Percentiles rank a stretch among this genome's conserved stretches.
These are phyloP conservation scores for Postia placenta DNA, from an alignment of 768 basidiomycete genomes.

Conservation along the genomic window DNA sequence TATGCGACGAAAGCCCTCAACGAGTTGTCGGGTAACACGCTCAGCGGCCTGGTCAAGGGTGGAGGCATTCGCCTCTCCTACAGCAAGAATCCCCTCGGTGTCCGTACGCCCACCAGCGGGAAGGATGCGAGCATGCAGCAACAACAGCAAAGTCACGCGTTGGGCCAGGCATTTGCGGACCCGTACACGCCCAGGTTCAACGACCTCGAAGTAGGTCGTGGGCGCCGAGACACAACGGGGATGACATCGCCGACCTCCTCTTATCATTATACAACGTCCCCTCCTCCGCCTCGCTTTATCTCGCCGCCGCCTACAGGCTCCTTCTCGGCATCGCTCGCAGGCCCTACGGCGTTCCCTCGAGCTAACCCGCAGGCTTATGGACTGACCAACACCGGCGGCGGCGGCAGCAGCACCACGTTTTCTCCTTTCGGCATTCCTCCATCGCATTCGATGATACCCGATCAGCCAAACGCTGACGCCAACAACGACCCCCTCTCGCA, in stretches of 20 bases:
- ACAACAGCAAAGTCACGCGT: conserved; percentile 8
- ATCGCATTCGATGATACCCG: conserved; percentile 25
- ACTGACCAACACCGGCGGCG: conserved; percentile 14
- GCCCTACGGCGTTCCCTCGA: conserved; percentile 19
- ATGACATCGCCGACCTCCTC: conserved; percentile 26
- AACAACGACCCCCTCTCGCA: conserved; percentile 21
- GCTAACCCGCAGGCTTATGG: conserved; percentile 20
- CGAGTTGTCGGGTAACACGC: conserved; percentile 86
- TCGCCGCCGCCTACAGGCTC: conserved; percentile 26
- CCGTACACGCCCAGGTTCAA: conserved; percentile 10
- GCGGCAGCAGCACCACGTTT: conserved; percentile 22
- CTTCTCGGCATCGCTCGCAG: conserved; percentile 14
- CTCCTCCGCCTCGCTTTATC: conserved; percentile 31
- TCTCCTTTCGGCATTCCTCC: conserved; percentile 32
- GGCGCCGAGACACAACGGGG: conserved; percentile 23
- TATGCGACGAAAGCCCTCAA: conserved; percentile 83
- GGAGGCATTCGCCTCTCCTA: conserved; percentile 95
- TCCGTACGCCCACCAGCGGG: conserved; percentile 66
- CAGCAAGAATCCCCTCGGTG: conserved; percentile 97
- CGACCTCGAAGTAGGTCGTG: conserved; percentile 19
- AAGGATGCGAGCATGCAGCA: conserved; percentile 18
- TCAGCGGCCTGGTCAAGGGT: conserved; percentile 89
- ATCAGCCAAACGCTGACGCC: conserved; percentile 24
- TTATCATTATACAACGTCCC: conserved; percentile 29
- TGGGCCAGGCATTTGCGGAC: conserved; percentile 8